Conservation (phyloP, 176 grass and related monocot genomes). For the Cenchrus fungigraminus region DNA sequence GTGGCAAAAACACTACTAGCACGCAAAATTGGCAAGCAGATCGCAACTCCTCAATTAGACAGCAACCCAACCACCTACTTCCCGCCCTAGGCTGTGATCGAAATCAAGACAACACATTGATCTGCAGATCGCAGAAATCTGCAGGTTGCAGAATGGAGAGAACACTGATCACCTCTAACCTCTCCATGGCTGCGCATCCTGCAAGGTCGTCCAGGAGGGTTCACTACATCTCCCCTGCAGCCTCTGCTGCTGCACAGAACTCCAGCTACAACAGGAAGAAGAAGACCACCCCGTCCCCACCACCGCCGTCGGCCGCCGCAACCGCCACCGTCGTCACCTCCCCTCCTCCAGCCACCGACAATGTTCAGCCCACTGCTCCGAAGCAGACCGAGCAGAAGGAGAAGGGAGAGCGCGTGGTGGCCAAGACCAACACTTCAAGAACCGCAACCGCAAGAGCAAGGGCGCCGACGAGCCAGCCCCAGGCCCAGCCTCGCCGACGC, state of each 20-base stretch:
- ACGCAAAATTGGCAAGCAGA: background rate
- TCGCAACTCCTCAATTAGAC: background rate
- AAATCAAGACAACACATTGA: background rate
- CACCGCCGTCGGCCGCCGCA: slow-evolving; percentile 41
- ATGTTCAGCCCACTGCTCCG: background rate
- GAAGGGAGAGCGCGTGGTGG: slow-evolving; percentile 11
- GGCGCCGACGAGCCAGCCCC: slow-evolving; percentile 14
- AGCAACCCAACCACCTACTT: background rate
- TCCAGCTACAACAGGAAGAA: slow-evolving; percentile 35
- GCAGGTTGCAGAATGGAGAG: slow-evolving; percentile 40
- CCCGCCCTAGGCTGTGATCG: background rate
- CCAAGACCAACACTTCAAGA: slow-evolving; percentile 1
- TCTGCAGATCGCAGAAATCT: slow-evolving; percentile 10
- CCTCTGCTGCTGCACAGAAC: slow-evolving; percentile 43
- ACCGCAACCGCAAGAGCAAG: background rate
- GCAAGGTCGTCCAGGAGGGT: slow-evolving; percentile 31
- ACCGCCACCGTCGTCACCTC: slow-evolving; percentile 33
- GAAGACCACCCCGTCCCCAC: slow-evolving; percentile 19
- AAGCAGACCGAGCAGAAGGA: slow-evolving; percentile 18
- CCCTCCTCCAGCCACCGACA: slow-evolving; percentile 40
- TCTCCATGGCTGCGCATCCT: slow-evolving; percentile 30
- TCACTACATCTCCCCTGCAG: slow-evolving; percentile 45
- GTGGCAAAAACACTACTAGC: background rate
- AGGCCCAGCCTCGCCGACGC: slow-evolving; percentile 26
- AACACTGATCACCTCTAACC: slow-evolving; percentile 46